These are phyloP conservation scores for Arthroderma sp. DNA, from an alignment of 2,329 filamentous ascomycete genomes.

Conservation along the genomic window DNA sequence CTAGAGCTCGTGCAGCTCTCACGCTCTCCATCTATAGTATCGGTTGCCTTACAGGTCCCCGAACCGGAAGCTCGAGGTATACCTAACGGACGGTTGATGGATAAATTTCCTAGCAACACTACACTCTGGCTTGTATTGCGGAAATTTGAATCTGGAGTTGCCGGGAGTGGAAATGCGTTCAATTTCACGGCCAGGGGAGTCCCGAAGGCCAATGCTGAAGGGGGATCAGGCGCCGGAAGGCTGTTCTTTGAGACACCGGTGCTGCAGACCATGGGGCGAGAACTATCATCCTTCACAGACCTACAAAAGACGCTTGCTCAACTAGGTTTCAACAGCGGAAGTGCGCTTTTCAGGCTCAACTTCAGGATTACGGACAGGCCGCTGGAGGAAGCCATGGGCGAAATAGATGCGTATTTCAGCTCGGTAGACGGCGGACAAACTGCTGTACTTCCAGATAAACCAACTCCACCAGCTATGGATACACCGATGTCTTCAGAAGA, in stretches of 20 bases:
- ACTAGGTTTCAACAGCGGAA: constrained; percentile 75
- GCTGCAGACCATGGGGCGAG: constrained; percentile 68
- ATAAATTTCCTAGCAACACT: constrained; percentile 79
- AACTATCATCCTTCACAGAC: constrained; percentile 62
- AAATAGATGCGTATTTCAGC: constrained; percentile 66
- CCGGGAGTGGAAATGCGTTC: constrained; percentile 46
- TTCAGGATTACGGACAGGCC: constrained; percentile 67
- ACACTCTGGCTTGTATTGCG: constrained; percentile 81
- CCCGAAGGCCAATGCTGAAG: constrained; percentile 44
- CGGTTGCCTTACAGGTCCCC: constrained; percentile 76
- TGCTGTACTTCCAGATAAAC: constrained; percentile 7
- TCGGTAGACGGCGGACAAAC: constrained; percentile 21
- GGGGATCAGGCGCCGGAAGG: constrained; percentile 50
- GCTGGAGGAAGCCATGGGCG: constrained; percentile 68
- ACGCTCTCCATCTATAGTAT: constrained; percentile 71
- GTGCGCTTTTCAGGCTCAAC: constrained; percentile 60
- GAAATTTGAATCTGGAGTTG: constrained; percentile 69
- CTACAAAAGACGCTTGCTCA: constrained; percentile 82
- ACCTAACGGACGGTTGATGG: constrained; percentile 55
- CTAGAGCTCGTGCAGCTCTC: constrained; percentile 82
- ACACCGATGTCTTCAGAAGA: constrained; percentile 7
- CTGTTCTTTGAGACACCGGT: constrained; percentile 81
- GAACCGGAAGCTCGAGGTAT: constrained; percentile 51
- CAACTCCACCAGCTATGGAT: constrained; percentile 1
- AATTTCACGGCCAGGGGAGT: constrained; percentile 77